Base-by-base conservation (phyloP, 805 yeast genomes). In the Starmerella etchellsii region DNA sequence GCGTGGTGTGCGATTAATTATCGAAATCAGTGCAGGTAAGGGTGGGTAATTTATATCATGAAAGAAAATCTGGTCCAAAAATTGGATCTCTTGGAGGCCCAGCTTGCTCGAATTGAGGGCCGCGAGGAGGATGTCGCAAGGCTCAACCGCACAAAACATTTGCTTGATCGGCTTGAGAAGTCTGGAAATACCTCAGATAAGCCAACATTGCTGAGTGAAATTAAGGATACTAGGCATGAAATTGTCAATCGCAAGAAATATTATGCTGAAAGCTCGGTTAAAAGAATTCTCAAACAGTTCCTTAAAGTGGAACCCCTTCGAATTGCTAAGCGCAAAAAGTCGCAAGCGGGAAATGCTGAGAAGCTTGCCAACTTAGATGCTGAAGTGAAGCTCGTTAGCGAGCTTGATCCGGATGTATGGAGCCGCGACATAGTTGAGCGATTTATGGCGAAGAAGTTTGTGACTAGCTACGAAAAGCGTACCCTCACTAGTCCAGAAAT, bases 61-160 rank as follows among this genome's bases (percentile, higher is more conserved):
- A 53, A 54, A 39, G 59, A 60, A 35, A 62, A 62, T 42, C 50
- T 59, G 36, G 39, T 55, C 24, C 63, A 62, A 55, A 54, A 61
- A 46, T 50, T 63, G 31, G 66, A 64, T 42, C 33, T 62, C 25
- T 54, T 63, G 6, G 58, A 62, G 46, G 52, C 63, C 16, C 58
- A 49, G 47, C 53, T 59, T 7, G 53, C 54, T n/a, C 36, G 50
- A n/a, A 25, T 40, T 24, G 44, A 43, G 29, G 31, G 18, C 9
- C 39, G 36, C 13, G 29, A 40, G n/a, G 49, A 43, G 16, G 50
- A 44, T n/a, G 33, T 30, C 14, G 22, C 47, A 24, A 47, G 59
- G 35, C 48, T 63, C 23, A 40, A 36, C 6, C 47, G 54, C 15
- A 57, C 67, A 3, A 52, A 56, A 42, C 54, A 51, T 19, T 31